Evolutionary conservation across 1,139 yeast genomes (phyloP), one percentile per base, ranked within the genome.

Genomic region (Taphrina pruni): DNA sequence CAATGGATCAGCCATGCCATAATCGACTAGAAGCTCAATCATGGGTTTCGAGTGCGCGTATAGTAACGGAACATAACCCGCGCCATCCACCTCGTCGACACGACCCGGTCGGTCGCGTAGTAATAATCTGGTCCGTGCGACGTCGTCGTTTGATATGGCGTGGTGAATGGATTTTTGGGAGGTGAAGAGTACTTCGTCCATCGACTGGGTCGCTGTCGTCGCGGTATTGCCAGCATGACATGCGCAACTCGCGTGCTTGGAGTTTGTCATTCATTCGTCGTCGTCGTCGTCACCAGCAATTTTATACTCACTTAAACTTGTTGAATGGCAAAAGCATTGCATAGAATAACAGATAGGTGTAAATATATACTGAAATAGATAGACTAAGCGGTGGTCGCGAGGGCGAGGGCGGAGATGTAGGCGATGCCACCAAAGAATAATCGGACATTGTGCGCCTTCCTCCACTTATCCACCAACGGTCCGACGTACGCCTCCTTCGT

Each of bases 121-220:
- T 4, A 64, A 38, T 6, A 7, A 8, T n/a, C 20, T 21, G 32
- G 38, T 26, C 14, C 55, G 54, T 11, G 51, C 9, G 46, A 36
- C 12, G 43, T 64, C 38, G 38, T 57, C 43, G 38, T 14, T 32
- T n/a, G 45, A 14, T 46, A 54, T 48, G 46, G 67, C 67, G 39
- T 41, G 38, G 45, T 62, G 66, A 20, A 62, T 55, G 36, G 60
- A 52, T 20, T 51, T 41, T 52, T 8, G 8, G 20, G 60, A 51
- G 60, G 55, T 64, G 56, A 64, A 64, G 67, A 55, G 32, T 26
- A 52, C 48, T 26, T 64, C 67, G 12, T 55, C 61, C 12, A 64
- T 61, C 1, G 67, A 39, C 51, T 64, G 61, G 4, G 60, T 43
- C 50, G 54, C 60, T 17, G 17, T 17, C 17, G 32, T 4, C 32